Evolutionary conservation across 768 basidiomycete species (phyloP), one percentile per base, ranked within the genome.

Genomic region (Xerocomellus amylosporus): DNA sequence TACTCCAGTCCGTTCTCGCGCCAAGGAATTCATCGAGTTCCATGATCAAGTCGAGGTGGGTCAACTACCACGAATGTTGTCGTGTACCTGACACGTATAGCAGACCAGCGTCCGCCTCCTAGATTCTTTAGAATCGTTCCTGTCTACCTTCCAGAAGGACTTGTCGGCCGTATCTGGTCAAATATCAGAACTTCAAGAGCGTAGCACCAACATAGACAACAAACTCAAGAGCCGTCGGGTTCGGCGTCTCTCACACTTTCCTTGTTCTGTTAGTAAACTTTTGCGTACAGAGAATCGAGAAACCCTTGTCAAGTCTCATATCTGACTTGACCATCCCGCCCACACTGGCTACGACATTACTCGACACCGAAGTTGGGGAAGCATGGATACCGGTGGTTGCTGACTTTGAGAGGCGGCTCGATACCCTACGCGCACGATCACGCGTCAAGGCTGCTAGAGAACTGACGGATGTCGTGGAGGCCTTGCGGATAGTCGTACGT

Each of bases 141-240:
- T 99, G 12, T 93, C 93, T 3, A 97, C 91, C 0, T 99, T 99
- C 65, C 96, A 98, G 71, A 88, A 80, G 62, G 96, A 99, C 70
- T 78, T 99, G 20, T 90, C 93, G 6, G 87, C 88, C 2, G 97
- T 98, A 10, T 98, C 97, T 3, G 91, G 93, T 4, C 95, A 99
- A 69, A 96, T 99, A 68, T 89, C 92, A 1, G 93, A 98, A 58
- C 78, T 99, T 22, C 97, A 98, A 65, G 82, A 84, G 59, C 80
- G 92, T 33, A 95, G 93, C 67, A 88, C 90, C 60, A 89, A 89
- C 39, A 97, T 98, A 17, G 97, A 98, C 59, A 83, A 81, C 55
- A 82, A 87, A 54, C 78, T 98, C 53, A 88, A 86, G 68, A 90
- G 87, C 53, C 81, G 97, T 49, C 81, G 86, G 74, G 97, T 97